phyloP scores from a whole-genome alignment of 75 land plant species.

The Cupressus sempervirens region DNA sequence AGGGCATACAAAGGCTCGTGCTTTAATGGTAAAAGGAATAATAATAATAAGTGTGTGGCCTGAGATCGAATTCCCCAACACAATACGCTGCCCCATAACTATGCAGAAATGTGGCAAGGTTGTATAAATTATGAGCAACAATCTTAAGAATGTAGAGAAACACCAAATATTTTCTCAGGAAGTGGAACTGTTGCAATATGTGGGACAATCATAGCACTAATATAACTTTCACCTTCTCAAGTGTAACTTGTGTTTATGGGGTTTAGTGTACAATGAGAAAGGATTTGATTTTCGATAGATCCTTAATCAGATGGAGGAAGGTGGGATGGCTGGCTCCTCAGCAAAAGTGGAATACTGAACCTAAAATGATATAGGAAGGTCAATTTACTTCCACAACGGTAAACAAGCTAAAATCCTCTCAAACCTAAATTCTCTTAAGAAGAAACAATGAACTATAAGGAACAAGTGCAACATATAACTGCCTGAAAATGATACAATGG shows the following conservation, averaged over 20 bases:
- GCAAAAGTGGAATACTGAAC: neutral
- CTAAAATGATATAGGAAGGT: neutral
- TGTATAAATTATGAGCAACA: too few relatives aligned
- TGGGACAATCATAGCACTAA: neutral
- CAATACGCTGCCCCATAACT: too few relatives aligned
- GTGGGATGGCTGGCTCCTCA: neutral
- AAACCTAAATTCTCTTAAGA: neutral
- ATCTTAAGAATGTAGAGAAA: constrained; percentile 5
- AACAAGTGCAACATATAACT: neutral
- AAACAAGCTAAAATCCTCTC: neutral
- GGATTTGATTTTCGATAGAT: neutral
- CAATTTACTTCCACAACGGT: neutral
- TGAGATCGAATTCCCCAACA: too few relatives aligned
- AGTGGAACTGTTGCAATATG: neutral
- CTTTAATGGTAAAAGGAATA: too few relatives aligned
- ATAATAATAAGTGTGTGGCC: too few relatives aligned
- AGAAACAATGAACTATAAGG: neutral
- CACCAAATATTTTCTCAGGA: neutral
- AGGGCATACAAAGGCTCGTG: neutral
- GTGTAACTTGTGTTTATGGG: neutral
- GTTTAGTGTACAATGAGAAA: neutral
- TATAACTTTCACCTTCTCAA: neutral
- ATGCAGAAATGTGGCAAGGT: too few relatives aligned
- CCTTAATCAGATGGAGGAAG: neutral
- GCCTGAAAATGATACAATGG: neutral